Conservation (phyloP, 176 grass and related monocot genomes). For the Oryza rufipogon region DNA sequence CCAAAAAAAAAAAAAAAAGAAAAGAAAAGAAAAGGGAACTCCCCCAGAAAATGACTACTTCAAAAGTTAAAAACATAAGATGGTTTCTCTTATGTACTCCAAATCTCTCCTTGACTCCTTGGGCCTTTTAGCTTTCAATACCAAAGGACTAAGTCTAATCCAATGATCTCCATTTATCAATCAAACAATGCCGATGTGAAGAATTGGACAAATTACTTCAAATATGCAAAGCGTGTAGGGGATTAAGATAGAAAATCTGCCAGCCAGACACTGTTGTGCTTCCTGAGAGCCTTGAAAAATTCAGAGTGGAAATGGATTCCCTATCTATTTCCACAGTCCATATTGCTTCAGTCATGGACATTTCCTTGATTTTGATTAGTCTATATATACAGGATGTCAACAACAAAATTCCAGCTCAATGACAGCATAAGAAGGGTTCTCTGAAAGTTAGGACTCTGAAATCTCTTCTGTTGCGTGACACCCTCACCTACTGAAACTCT, state of each 20-base stretch:
- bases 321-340: neutral
- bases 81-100: neutral
- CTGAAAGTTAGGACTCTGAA: neutral
- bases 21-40: too few species aligned
- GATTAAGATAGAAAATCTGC: neutral
- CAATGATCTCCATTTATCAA: neutral
- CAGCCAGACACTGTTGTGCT: neutral
- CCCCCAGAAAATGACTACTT: neutral
- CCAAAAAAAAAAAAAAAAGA: too few species aligned
- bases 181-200: neutral
- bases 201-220: neutral
- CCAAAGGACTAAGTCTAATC: neutral
- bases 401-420: neutral
- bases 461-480: conserved; percentile 28
- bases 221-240: neutral
- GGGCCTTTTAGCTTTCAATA: neutral
- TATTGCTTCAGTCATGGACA: neutral
- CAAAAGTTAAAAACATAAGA: neutral
- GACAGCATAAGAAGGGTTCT: neutral
- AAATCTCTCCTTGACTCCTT: too few species aligned
- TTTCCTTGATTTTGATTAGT: conserved; percentile 14
- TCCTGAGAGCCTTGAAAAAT: neutral
- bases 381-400: neutral
- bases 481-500: neutral
- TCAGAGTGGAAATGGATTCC: neutral